Conservation (phyloP, 805 yeast species). For the Starmerella kuoi region DNA sequence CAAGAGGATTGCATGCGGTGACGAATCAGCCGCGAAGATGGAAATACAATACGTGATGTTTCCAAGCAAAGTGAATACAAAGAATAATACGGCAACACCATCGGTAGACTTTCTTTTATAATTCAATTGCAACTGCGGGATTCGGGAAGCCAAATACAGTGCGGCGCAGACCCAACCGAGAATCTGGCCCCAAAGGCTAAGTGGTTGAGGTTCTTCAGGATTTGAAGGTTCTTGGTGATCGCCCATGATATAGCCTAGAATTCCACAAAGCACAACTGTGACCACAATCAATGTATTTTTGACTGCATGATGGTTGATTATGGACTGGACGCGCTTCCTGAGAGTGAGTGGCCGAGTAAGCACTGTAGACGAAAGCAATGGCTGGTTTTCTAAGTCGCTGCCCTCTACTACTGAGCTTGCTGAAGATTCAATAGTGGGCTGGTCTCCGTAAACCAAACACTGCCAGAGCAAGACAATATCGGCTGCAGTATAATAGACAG, state of each 20-base stretch:
- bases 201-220: slow-evolving; percentile 35
- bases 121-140: slow-evolving; percentile 84
- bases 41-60: slow-evolving; percentile 82
- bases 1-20: slow-evolving; percentile 56
- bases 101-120: slow-evolving; percentile 83
- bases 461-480: slow-evolving; percentile 76
- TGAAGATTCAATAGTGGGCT: slow-evolving; percentile 1
- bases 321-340: not conserved
- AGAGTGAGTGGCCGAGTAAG: not conserved
- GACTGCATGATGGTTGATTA: slow-evolving; percentile 8
- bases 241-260: slow-evolving; percentile 76
- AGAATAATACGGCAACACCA: slow-evolving; percentile 86
- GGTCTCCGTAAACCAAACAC: slow-evolving; percentile 58
- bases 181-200: slow-evolving; percentile 69
- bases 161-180: slow-evolving; percentile 57
- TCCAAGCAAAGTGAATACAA: slow-evolving; percentile 89
- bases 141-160: slow-evolving; percentile 63
- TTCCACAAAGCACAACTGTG: slow-evolving; percentile 62
- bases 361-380: not conserved
- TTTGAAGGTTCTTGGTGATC: slow-evolving; percentile 37
- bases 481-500: slow-evolving; percentile 84
- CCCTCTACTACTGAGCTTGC: not conserved
- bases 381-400: not conserved
- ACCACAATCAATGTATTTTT: slow-evolving; percentile 41
- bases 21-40: slow-evolving; percentile 56